Conservation (phyloP, 495 filamentous ascomycete species). For the Jackrogersella minutella region DNA sequence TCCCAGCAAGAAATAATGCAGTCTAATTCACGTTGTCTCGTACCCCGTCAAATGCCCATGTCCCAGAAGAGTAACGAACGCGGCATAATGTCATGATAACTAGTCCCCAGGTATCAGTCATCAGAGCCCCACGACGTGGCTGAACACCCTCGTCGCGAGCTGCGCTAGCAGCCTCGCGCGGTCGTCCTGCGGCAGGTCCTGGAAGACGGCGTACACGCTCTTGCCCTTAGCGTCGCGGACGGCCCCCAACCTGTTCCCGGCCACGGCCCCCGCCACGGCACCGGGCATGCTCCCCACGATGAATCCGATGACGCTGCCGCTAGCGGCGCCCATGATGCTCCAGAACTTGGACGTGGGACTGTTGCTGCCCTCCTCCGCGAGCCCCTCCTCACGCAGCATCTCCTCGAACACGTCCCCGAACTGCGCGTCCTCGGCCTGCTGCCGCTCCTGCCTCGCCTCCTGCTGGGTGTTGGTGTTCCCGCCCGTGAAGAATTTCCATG, state of each 20-base stretch:
- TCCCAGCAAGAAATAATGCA: not conserved
- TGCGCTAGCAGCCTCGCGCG: slow-evolving; percentile 79
- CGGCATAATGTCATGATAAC: not conserved
- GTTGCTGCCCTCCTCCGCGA: slow-evolving; percentile 67
- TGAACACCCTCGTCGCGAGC: slow-evolving; percentile 76
- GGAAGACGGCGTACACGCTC: slow-evolving; percentile 92
- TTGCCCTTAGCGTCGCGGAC: slow-evolving; percentile 90
- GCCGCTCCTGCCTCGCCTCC: slow-evolving; percentile 38
- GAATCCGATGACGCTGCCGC: slow-evolving; percentile 90
- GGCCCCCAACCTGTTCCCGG: slow-evolving; percentile 87
- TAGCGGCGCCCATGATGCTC: slow-evolving; percentile 83
- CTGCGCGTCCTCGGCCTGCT: slow-evolving; percentile 70
- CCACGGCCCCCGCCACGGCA: slow-evolving; percentile 87
- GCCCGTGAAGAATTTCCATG: slow-evolving; percentile 60
- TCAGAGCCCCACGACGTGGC: slow-evolving; percentile 58
- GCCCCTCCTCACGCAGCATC: slow-evolving; percentile 93
- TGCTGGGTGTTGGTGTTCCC: slow-evolving; percentile 27
- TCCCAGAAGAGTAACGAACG: not conserved
- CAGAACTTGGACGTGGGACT: slow-evolving; percentile 80
- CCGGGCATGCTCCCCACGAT: slow-evolving; percentile 94
- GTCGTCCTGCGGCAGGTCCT: slow-evolving; percentile 81
- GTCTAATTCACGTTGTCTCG: not conserved
- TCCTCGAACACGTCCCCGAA: slow-evolving; percentile 95
- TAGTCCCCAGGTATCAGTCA: not conserved
- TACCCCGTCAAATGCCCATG: not conserved